Evolutionary conservation across 176 grass and related monocot genomes (phyloP).

Genomic region (Oryza punctata): DNA sequence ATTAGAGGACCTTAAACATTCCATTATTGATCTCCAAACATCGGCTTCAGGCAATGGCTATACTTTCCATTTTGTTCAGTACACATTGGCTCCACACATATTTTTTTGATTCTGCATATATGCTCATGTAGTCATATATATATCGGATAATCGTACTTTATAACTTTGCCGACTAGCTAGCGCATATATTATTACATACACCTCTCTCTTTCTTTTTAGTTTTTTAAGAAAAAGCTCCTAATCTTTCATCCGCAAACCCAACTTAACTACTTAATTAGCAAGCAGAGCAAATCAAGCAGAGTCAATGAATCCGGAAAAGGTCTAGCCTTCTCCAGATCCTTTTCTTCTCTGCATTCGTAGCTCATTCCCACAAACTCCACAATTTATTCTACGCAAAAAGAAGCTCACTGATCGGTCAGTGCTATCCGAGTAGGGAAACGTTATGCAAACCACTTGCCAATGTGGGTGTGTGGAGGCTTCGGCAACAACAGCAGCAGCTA

Average conservation of each 20-base stretch:
- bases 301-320: neutral
- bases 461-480: conserved; percentile 25
- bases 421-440: conserved; percentile 54
- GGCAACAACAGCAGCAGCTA: neutral
- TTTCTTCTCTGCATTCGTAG: neutral
- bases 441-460: conserved; percentile 39
- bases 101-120: too few relatives aligned
- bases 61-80: neutral
- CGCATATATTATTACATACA: neutral
- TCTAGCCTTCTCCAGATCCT: neutral
- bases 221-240: neutral
- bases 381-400: conserved; percentile 8
- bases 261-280: neutral
- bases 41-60: neutral
- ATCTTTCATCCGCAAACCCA: neutral
- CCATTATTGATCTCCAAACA: neutral
- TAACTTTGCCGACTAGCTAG: neutral
- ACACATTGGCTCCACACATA: neutral
- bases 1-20: neutral
- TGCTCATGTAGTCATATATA: neutral
- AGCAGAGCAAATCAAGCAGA: neutral
- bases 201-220: neutral
- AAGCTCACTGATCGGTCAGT: conserved; percentile 27
- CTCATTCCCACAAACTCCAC: neutral
- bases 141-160: neutral